These are phyloP conservation scores for Chamaecyparis obtusa DNA, from an alignment of 75 land plant species.

Conservation along the genomic window DNA sequence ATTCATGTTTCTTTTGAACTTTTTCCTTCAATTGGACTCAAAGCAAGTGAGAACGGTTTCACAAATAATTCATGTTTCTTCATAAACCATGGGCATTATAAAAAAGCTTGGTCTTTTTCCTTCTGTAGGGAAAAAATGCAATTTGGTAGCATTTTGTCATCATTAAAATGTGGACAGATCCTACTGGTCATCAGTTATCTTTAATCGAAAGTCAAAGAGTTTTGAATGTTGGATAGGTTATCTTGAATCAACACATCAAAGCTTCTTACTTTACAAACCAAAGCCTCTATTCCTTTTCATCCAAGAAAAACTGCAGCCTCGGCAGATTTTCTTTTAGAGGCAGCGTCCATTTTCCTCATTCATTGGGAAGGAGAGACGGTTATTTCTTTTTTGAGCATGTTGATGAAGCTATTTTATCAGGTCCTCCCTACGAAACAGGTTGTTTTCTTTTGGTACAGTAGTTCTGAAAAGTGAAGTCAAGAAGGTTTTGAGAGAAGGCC, in stretches of 20 bases:
- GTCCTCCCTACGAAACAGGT: not conserved
- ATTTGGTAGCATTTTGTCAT: not conserved
- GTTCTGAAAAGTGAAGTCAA: not conserved
- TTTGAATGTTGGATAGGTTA: not conserved
- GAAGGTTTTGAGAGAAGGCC: not conserved
- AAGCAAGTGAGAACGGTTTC: no score
- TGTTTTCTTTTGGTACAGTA: not conserved
- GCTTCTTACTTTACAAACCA: not conserved
- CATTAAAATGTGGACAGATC: not conserved
- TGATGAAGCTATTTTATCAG: not conserved
- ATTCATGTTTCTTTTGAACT: not conserved
- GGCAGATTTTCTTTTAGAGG: not conserved
- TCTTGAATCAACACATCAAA: not conserved
- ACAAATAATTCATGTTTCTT: no score
- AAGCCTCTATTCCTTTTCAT: not conserved
- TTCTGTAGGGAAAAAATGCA: not conserved
- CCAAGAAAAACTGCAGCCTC: not conserved
- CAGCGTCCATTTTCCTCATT: not conserved
- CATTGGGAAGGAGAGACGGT: not conserved
- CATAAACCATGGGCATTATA: not conserved
- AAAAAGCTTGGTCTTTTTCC: not conserved
- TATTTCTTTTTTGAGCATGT: no score
- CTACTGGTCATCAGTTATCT: not conserved
- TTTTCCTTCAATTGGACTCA: no score
- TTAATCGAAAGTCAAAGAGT: not conserved